Percentiles rank a stretch among this genome's conserved stretches.
phyloP scores from a whole-genome alignment of 108 stramenopile genomes.

The Skeletonema marinoi region DNA sequence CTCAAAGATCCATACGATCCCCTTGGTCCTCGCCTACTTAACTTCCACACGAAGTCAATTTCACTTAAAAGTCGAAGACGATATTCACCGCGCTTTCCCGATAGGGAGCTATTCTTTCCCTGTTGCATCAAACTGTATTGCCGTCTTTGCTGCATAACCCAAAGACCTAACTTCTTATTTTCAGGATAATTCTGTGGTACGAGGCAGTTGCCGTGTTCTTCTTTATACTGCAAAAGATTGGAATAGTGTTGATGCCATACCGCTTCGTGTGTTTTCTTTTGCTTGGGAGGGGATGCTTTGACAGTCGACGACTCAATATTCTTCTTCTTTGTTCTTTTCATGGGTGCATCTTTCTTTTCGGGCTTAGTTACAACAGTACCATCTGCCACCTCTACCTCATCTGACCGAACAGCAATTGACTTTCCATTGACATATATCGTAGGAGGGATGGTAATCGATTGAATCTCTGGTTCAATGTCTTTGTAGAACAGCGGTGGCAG shows the following conservation, averaged over 20 bases:
- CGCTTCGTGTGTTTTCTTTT: neutral
- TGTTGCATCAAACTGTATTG: slow-evolving; percentile 44
- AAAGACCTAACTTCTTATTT: slow-evolving; percentile 48
- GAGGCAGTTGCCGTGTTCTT: slow-evolving; percentile 52
- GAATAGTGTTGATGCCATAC: slow-evolving; percentile 19
- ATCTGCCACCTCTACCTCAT: neutral
- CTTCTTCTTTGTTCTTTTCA: neutral
- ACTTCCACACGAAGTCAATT: slow-evolving; percentile 27
- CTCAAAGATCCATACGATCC: neutral
- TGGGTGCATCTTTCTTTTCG: neutral
- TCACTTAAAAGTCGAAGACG: slow-evolving; percentile 18
- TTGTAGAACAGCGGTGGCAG: slow-evolving; percentile 20
- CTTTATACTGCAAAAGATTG: slow-evolving; percentile 23
- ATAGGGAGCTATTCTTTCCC: slow-evolving; percentile 17
- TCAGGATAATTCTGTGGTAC: slow-evolving; percentile 51
- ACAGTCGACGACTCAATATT: neutral
- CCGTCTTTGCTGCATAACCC: slow-evolving; percentile 62
- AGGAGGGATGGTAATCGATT: slow-evolving; percentile 6
- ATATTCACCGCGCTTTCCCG: slow-evolving; percentile 1
- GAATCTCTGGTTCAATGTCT: slow-evolving; percentile 20
- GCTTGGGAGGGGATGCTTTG: neutral
- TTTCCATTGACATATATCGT: neutral
- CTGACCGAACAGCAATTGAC: neutral
- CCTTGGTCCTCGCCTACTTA: slow-evolving; percentile 16
- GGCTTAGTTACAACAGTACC: neutral